Base-by-base conservation (phyloP, 2,329 filamentous ascomycete species). In the Monilinia vaccinii-corymbosi region DNA sequence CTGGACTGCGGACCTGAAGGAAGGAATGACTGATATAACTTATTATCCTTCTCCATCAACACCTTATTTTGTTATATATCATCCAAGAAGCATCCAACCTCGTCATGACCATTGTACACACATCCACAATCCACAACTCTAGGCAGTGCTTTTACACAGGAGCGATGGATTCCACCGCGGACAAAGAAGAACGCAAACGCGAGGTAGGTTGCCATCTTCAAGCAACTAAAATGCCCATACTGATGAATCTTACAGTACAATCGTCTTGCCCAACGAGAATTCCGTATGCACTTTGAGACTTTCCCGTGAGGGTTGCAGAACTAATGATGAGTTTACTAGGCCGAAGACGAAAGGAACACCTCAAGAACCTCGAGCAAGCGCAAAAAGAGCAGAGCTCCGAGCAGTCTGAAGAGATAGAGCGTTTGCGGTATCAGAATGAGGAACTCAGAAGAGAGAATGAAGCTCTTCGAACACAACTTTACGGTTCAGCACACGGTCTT, bases 251-350 rank as follows among this genome's bases (percentile, higher is more conserved):
- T 45, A 51, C 50, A 72, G 71, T 72, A 72, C 65, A 77, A 77
- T 62, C 71, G 75, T 51, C 73, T 76, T 64, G 75, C 75, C 50
- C 75, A 77, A 60, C 66, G 75, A 64, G 73, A 76, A 64, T 77
- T 77, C 63, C 73, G 75, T 76, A 74, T 65, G 74, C 66, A 45
- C 44, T 55, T 34, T 47, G 44, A 56, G 18, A 18, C n/a, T 48
- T 23, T 50, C 57, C 42, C 31, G 46, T 23, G 13, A 31, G 14
- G 9, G 21, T 34, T 21, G 60, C 32, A 42, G 57, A 38, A 52
- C 62, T 67, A 63, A 68, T 60, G 3, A 40, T 55, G 52, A 45
- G 10, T 60, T 38, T 13, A 46, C n/a, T 47, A 77, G 75, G 75
- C 40, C 74, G 75, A 61, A 68, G 75, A 62, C 72, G 75, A 56